These are phyloP conservation scores for Ambrosia trifida DNA, from an alignment of 129 eudicot species.

Conservation along the genomic window DNA sequence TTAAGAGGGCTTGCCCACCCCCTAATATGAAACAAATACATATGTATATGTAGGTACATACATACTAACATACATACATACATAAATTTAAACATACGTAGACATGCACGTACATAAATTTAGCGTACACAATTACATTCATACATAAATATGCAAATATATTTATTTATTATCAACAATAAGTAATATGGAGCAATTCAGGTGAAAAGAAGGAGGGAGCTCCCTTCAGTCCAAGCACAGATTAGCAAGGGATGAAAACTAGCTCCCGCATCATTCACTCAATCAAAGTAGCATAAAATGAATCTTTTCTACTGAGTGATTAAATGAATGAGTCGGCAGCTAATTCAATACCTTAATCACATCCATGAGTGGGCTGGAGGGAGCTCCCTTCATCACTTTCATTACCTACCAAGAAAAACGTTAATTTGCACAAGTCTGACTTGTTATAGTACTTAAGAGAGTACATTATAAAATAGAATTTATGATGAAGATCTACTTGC, in stretches of 20 bases:
- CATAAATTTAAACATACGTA: background rate
- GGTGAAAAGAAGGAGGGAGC: constrained; percentile 59
- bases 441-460: background rate
- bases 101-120: background rate
- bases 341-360: constrained; percentile 72
- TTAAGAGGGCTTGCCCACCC: background rate
- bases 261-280: constrained; percentile 99
- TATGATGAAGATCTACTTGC: background rate
- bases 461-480: background rate
- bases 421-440: background rate
- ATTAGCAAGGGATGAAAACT: constrained; percentile 72
- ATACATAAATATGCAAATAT: background rate
- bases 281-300: constrained; percentile 71
- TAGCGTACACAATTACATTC: background rate
- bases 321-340: constrained; percentile 98
- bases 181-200: background rate
- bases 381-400: constrained; percentile 62
- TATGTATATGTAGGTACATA: background rate
- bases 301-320: constrained; percentile 57
- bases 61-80: background rate
- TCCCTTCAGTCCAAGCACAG: constrained; percentile 99
- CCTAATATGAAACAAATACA: background rate
- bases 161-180: too few relatives aligned
- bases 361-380: constrained; percentile 98
- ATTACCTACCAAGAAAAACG: background rate